Percentiles rank a stretch among this genome's conserved stretches.
phyloP scores from a whole-genome alignment of 106 monocot species.

The Dendrobium chrysotoxum region DNA sequence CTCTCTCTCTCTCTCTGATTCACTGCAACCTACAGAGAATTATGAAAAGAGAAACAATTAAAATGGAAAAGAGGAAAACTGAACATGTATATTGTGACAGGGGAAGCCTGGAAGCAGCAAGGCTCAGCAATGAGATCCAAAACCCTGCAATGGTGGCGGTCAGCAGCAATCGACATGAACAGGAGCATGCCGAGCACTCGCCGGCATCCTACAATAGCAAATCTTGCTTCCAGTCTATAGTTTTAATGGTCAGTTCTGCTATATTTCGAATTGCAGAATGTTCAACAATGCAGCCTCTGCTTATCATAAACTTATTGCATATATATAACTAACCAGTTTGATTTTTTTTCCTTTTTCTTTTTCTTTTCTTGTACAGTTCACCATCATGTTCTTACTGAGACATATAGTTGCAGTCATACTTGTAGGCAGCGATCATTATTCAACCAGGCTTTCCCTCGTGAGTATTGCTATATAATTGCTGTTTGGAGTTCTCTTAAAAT shows the following conservation, averaged over 20 bases:
- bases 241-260: conserved; percentile 20
- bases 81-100: conserved; percentile 4
- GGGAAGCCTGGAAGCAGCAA: conserved; percentile 30
- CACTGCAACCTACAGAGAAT: background rate
- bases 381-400: conserved; percentile 21
- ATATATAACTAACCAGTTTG: too few relatives aligned
- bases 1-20: background rate
- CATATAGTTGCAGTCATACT: conserved; percentile 18
- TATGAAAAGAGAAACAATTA: background rate
- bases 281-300: background rate
- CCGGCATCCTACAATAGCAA: background rate
- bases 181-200: conserved; percentile 11
- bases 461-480: conserved; percentile 5
- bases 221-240: conserved; percentile 10
- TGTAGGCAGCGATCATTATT: conserved; percentile 9
- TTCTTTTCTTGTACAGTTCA: conserved; percentile 14
- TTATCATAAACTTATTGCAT: background rate
- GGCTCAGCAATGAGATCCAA: conserved; percentile 24
- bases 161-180: background rate
- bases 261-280: background rate
- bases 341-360: background rate
- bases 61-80: conserved; percentile 3
- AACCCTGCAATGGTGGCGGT: background rate
- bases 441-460: conserved; percentile 13
- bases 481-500: background rate